phyloP scores from a whole-genome alignment of 169 alveolate genomes.

The Cryptosporidium bovis region DNA sequence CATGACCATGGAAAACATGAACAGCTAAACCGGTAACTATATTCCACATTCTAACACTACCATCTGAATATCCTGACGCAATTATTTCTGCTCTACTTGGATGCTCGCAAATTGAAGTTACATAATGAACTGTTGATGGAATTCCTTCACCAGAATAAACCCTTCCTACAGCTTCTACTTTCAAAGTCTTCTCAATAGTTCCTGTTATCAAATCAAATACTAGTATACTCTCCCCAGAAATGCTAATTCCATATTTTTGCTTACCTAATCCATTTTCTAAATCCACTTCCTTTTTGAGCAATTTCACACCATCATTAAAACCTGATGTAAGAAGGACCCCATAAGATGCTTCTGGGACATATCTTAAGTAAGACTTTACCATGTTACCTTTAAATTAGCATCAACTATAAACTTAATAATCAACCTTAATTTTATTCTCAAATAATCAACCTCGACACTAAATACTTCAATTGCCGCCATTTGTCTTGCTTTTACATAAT shows the following conservation, averaged over 20 bases:
- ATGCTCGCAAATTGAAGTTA: slow-evolving; percentile 77
- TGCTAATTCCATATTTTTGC: slow-evolving; percentile 75
- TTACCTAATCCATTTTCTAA: slow-evolving; percentile 3
- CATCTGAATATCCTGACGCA: slow-evolving; percentile 87
- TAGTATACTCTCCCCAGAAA: slow-evolving; percentile 77
- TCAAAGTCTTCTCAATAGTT: slow-evolving; percentile 74
- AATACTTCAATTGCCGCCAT: slow-evolving; percentile 71
- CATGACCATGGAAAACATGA: slow-evolving; percentile 83
- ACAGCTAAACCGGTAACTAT: slow-evolving; percentile 65
- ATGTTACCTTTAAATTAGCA: slow-evolving; percentile 74
- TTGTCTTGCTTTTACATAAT: too few relatives aligned
- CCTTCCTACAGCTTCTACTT: slow-evolving; percentile 66
- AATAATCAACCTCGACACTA: slow-evolving; percentile 70
- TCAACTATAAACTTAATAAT: slow-evolving; percentile 65
- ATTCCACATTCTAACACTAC: slow-evolving; percentile 84
- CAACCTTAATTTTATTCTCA: slow-evolving; percentile 31
- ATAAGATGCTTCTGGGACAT: slow-evolving; percentile 83
- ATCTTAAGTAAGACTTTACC: slow-evolving; percentile 91
- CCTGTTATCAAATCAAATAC: slow-evolving; percentile 77
- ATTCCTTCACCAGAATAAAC: slow-evolving; percentile 79
- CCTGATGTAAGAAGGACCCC: slow-evolving; percentile 83
- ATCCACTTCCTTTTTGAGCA: slow-evolving; percentile 42
- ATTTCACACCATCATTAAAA: slow-evolving; percentile 78
- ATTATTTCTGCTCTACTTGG: slow-evolving; percentile 76
- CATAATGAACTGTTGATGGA: slow-evolving; percentile 78